These are phyloP conservation scores for Boletus subcaerulescens DNA, from an alignment of 768 basidiomycete species.

Conservation along the genomic window DNA sequence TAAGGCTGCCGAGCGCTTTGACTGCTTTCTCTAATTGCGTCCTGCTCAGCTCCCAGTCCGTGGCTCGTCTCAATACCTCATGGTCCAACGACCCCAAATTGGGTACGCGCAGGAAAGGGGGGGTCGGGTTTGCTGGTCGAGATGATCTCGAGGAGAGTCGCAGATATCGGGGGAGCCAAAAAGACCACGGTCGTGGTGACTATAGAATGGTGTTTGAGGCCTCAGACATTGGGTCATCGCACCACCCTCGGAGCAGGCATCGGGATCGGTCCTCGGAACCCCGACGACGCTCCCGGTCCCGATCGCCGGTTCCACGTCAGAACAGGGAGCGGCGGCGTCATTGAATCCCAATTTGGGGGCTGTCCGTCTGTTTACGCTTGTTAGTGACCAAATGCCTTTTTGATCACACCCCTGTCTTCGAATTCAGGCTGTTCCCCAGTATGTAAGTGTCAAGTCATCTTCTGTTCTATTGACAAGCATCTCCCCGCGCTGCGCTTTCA, in stretches of 20 bases:
- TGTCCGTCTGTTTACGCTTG: constrained; percentile 18
- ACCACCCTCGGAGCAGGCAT: constrained; percentile 47
- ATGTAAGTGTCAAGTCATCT: constrained; percentile 17
- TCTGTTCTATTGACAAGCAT: neutral
- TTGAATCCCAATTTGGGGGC: constrained; percentile 2
- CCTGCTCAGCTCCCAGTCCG: constrained; percentile 78
- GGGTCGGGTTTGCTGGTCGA: constrained; percentile 62
- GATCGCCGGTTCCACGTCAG: constrained; percentile 23
- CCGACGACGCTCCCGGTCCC: constrained; percentile 25
- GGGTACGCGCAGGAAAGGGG: constrained; percentile 37
- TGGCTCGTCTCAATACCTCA: constrained; percentile 74
- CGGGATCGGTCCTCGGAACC: constrained; percentile 35
- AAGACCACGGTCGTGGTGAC: constrained; percentile 30
- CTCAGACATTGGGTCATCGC: constrained; percentile 35
- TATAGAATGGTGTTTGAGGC: constrained; percentile 89
- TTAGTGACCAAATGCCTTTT: constrained; percentile 18
- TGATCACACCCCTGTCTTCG: constrained; percentile 11
- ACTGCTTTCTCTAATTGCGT: constrained; percentile 18
- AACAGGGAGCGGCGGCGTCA: constrained; percentile 35
- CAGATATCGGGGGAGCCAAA: constrained; percentile 49
- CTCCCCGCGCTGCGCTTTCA: neutral
- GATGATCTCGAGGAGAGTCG: constrained; percentile 72
- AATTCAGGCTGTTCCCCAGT: constrained; percentile 15
- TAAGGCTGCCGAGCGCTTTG: constrained; percentile 38
- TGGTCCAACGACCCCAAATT: constrained; percentile 81